These are phyloP conservation scores for Vicia faba DNA, from an alignment of 306 rosid species.

Conservation along the genomic window DNA sequence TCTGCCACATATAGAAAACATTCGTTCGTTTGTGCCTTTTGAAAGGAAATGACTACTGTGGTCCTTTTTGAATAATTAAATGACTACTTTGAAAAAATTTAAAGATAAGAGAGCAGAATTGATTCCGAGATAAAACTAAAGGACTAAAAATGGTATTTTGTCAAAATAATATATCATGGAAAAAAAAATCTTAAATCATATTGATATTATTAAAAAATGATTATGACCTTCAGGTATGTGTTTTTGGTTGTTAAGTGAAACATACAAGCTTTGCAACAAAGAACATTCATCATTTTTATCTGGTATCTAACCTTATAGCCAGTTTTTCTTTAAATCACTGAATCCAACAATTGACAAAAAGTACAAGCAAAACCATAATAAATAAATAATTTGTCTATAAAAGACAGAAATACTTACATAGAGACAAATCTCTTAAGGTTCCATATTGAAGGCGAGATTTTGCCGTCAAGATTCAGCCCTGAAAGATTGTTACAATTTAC, in stretches of 20 bases:
- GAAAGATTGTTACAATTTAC: slow-evolving; percentile 91
- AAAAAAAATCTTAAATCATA: too few relatives aligned
- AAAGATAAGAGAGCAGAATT: too few relatives aligned
- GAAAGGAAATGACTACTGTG: too few relatives aligned
- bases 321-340: slow-evolving; percentile 81
- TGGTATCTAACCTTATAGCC: slow-evolving; percentile 95
- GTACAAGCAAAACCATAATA: neutral
- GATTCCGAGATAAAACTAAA: too few relatives aligned
- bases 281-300: slow-evolving; percentile 98
- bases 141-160: too few relatives aligned
- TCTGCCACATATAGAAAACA: too few relatives aligned
- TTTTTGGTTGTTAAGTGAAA: slow-evolving; percentile 10
- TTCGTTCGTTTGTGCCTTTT: too few relatives aligned
- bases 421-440: slow-evolving; percentile 68
- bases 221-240: too few relatives aligned
- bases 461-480: slow-evolving; percentile 84
- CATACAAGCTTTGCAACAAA: slow-evolving; percentile 68
- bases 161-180: too few relatives aligned
- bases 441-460: slow-evolving; percentile 91
- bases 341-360: slow-evolving; percentile 24
- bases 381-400: neutral
- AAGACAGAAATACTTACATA: slow-evolving; percentile 47
- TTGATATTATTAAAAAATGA: too few relatives aligned
- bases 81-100: too few relatives aligned
- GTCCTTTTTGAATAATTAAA: too few relatives aligned